Base-by-base conservation (phyloP, 1,284 basidiomycete genomes). In the Cerioporus squamosus region DNA sequence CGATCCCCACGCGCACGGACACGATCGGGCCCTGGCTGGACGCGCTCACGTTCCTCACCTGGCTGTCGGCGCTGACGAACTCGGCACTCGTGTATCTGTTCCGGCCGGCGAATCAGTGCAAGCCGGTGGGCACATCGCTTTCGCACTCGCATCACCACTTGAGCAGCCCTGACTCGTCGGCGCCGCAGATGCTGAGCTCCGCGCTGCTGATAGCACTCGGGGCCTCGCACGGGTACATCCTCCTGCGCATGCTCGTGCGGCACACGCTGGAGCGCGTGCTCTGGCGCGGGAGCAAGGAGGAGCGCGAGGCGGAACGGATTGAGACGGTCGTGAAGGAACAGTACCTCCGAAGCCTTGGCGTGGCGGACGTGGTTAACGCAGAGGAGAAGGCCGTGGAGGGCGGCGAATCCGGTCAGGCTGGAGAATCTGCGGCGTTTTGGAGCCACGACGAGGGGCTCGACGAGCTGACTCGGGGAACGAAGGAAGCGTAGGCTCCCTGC, bases 11-110 rank as follows among this genome's bases (percentile, higher is more conserved):
- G 15, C 87, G 96, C 9, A 90, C 91, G 12, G 95, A 97, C 70
- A 91, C 89, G 5, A 95, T 98, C 64, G 97, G 97, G 0, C 91
- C 95, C 0, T 99, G 97, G 97, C 83, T 98, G 42, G 90, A 96
- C 59, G 87, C 90, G 5, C 78, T 99, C 64, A 84, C 86, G n/a
- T 90, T 94, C 77, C 81, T 98, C 69, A 84, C 91, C 12, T 97
- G 94, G 94, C 78, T 97, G 50, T 87, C 88, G 2, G 88, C 93
- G 0, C 77, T 97, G 47, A 93, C 90, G 23, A 96, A 95, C 72
- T 83, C 92, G 0, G 89, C 94, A 4, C 83, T 97, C 51, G 89
- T 96, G 47, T 93, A 92, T 75, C 85, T 95, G 66, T 95, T 94
- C 80, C 85, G 66, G 17, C 73, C 74, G 9, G 57, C 60, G 9